These are phyloP conservation scores for Pseudozyma flocculosa DNA, from an alignment of 1,284 basidiomycete species.

Conservation along the genomic window DNA sequence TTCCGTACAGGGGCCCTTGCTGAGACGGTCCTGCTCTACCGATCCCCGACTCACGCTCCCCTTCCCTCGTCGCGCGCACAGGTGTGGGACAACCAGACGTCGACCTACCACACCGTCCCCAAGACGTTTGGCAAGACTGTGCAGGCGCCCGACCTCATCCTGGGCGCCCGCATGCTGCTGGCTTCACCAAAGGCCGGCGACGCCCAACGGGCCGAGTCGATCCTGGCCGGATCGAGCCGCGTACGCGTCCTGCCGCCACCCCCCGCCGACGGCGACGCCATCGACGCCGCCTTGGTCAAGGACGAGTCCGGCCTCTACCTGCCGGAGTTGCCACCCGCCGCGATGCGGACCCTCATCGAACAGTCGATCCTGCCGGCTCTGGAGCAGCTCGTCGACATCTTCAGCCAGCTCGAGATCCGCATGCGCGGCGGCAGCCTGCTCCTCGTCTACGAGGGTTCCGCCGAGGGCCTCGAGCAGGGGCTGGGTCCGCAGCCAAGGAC, in stretches of 20 bases:
- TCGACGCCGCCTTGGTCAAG: neutral
- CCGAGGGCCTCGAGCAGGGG: conserved; percentile 13
- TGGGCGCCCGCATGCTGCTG: conserved; percentile 77
- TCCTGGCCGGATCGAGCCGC: conserved; percentile 9
- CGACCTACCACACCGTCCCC: conserved; percentile 64
- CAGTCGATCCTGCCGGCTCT: conserved; percentile 65
- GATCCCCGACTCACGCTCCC: neutral
- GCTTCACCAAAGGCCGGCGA: conserved; percentile 60
- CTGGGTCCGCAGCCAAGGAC: conserved; percentile 3
- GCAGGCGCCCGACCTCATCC: conserved; percentile 65
- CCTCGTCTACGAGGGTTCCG: conserved; percentile 78
- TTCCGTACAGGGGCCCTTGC: no score
- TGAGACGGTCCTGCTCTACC: no score
- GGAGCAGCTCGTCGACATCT: conserved; percentile 64
- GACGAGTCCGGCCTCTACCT: neutral
- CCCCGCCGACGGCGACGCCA: neutral
- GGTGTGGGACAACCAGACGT: conserved; percentile 59
- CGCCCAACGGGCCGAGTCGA: conserved; percentile 11
- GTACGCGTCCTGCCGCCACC: neutral
- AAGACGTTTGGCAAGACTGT: conserved; percentile 81
- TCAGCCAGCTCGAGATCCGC: conserved; percentile 69
- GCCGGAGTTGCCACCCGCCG: neutral
- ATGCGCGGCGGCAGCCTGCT: conserved; percentile 81
- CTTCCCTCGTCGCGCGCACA: neutral
- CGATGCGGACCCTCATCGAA: conserved; percentile 62